Base-by-base conservation (phyloP, 1,139 yeast species). In the Taphrina flavorubra region DNA sequence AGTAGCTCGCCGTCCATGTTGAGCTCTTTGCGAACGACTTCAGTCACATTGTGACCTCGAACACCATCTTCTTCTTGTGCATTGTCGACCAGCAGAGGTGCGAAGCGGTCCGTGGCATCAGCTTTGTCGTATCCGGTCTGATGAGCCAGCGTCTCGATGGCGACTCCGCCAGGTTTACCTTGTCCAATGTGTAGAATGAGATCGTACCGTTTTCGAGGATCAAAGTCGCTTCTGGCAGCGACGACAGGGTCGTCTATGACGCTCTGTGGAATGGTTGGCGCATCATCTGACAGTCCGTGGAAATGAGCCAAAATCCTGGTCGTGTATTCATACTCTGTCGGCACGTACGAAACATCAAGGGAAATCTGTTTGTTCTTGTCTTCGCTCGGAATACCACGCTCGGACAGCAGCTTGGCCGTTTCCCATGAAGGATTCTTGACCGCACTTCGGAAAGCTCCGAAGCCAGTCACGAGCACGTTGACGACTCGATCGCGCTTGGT, bases 1-100 rank as follows among this genome's bases (percentile, higher is more conserved):
- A 78, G 11, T 76, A 76, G 36, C 47, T 40, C 18, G 13, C 39
- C 67, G 20, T 36, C 67, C 4, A 8, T 7, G 10, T 13, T 16
- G 42, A 49, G 53, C 49, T 20, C 56, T 18, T 13, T 16, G 10
- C 40, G 25, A 31, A 34, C 40, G 10, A 14, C 16, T 20, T 58
- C 53, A 8, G 31, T 11, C 2, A 63, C 34, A 11, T 44, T 20
- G 39, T 55, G 53, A n/a, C 67, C 67, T 10, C 53, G 60, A 7
- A 11, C 44, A 7, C 25, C 55, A n/a, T 60, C 65, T 8, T 18
- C 47, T 8, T 8, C 7, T n/a, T 36, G 16, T 14, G 47, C 36
- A 13, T 14, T n/a, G n/a, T 13, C 18, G 13, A 44, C 55, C 10
- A 62, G 42, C 14, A 42, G 13, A 14, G 67, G 67, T 16, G 67